These are phyloP conservation scores for Erucastrum elatum DNA, from an alignment of 345 rosid genomes.

Conservation along the genomic window DNA sequence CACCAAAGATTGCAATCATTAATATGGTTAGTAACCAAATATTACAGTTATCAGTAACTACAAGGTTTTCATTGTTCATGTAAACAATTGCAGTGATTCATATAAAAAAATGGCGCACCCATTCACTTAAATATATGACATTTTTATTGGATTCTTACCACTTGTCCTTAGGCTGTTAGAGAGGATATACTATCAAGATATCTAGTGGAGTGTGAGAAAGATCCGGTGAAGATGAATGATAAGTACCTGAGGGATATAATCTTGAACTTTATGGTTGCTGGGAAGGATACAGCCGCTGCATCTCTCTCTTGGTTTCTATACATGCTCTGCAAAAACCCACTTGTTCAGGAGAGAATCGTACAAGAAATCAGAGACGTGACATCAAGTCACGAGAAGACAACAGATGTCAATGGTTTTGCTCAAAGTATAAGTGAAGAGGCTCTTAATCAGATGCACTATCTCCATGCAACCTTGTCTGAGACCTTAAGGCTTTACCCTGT, in stretches of 20 bases:
- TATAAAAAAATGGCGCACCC: too few relatives aligned
- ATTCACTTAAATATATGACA: too few relatives aligned
- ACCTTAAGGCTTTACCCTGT: constrained; percentile 71
- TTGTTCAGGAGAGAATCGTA: constrained; percentile 62
- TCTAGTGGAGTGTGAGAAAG: constrained; percentile 55
- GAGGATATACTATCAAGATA: constrained; percentile 74
- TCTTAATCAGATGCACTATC: constrained; percentile 72
- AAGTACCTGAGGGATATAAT: constrained; percentile 66
- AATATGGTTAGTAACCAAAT: too few relatives aligned
- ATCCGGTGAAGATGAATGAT: constrained; percentile 61
- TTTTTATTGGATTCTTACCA: not conserved
- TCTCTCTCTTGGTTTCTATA: constrained; percentile 74
- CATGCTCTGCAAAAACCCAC: constrained; percentile 71
- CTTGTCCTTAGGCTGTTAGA: constrained; percentile 45
- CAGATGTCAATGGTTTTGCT: constrained; percentile 42
- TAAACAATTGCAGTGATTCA: too few relatives aligned
- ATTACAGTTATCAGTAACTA: too few relatives aligned
- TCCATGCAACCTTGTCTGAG: constrained; percentile 77
- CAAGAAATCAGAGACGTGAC: constrained; percentile 56
- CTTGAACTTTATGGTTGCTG: constrained; percentile 66
- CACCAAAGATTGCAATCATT: too few relatives aligned
- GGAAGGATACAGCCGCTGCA: constrained; percentile 64
- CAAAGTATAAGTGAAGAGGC: constrained; percentile 44
- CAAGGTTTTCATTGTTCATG: too few relatives aligned
- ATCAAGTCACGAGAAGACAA: constrained; percentile 24